Conservation (phyloP, 371 early-diverging fungal species). For the Syncephalastrum sp. region DNA sequence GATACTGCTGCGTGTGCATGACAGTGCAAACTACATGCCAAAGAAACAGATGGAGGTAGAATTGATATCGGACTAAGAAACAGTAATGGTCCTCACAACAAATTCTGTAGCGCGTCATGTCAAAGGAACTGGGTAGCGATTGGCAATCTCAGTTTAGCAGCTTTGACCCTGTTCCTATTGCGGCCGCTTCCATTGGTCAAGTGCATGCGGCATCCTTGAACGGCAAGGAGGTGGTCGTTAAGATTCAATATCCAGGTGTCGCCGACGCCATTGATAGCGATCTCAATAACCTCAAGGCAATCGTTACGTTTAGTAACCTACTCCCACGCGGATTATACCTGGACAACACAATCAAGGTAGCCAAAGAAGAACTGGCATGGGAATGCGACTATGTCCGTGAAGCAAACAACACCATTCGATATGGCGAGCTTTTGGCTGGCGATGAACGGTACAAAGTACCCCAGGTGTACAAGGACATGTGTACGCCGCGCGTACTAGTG, state of each 20-base stretch:
- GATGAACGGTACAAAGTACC: slow-evolving; percentile 79
- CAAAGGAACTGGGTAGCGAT: slow-evolving; percentile 68
- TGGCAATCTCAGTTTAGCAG: slow-evolving; percentile 72
- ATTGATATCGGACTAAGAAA: slow-evolving; percentile 7
- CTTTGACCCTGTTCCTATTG: slow-evolving; percentile 82
- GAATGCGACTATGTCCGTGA: slow-evolving; percentile 94
- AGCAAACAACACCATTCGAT: slow-evolving; percentile 72
- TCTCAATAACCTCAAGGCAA: slow-evolving; percentile 76
- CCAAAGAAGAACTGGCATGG: slow-evolving; percentile 88
- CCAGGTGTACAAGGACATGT: slow-evolving; percentile 64
- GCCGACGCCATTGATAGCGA: slow-evolving; percentile 88
- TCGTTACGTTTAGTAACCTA: slow-evolving; percentile 78
- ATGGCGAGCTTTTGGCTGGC: slow-evolving; percentile 59
- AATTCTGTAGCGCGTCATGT: slow-evolving; percentile 58
- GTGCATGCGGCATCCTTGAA: slow-evolving; percentile 80
- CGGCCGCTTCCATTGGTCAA: slow-evolving; percentile 97
- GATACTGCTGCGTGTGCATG: slow-evolving; percentile 85
- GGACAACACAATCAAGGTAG: slow-evolving; percentile 93
- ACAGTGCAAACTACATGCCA: slow-evolving; percentile 96
- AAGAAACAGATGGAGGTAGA: slow-evolving; percentile 73
- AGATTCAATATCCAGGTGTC: slow-evolving; percentile 97
- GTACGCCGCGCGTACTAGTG: slow-evolving; percentile 74
- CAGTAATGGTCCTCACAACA: not conserved
- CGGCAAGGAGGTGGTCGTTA: slow-evolving; percentile 78
- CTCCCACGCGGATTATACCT: slow-evolving; percentile 93